phyloP scores from a whole-genome alignment of 129 eudicot genomes.

The Lonicera japonica region DNA sequence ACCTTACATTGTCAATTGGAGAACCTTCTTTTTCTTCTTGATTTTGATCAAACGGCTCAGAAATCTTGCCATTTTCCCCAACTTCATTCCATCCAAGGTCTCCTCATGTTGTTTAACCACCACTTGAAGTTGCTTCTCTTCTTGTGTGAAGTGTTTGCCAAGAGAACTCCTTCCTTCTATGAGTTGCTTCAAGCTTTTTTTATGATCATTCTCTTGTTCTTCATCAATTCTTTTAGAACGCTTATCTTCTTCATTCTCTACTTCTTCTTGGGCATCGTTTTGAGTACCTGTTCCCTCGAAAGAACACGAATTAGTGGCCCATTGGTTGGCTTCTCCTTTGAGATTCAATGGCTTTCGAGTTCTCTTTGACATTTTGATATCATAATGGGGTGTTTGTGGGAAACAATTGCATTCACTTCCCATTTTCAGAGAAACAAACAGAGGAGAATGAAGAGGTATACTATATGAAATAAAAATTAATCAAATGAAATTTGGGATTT shows the following conservation, averaged over 20 bases:
- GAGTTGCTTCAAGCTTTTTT: conserved; percentile 36
- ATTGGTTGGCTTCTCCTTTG: conserved; percentile 1
- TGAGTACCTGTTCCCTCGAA: conserved; percentile 6
- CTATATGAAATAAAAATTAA: neutral
- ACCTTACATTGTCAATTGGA: conserved; percentile 27
- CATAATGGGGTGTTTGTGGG: conserved; percentile 36
- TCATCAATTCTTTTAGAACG: conserved; percentile 11
- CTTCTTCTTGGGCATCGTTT: conserved; percentile 12
- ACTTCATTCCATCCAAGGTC: conserved; percentile 21
- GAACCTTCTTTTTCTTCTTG: conserved; percentile 38
- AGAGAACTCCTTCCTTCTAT: conserved; percentile 43
- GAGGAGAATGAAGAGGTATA: neutral
- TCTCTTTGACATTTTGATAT: conserved; percentile 63
- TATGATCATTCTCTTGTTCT: conserved; percentile 12
- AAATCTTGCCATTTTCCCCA: conserved; percentile 40
- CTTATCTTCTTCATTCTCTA: conserved; percentile 1
- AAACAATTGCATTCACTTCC: conserved; percentile 27
- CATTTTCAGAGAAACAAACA: conserved; percentile 24
- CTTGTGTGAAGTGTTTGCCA: conserved; percentile 48
- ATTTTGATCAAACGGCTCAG: conserved; percentile 46
- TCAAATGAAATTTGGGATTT: conserved; percentile 7
- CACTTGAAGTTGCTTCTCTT: conserved; percentile 32
- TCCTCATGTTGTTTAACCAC: conserved; percentile 36
- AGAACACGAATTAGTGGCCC: neutral
- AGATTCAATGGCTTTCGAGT: conserved; percentile 37